These are phyloP conservation scores for Zygoascus sp. DNA, from an alignment of 1,139 yeast species.

Conservation along the genomic window DNA sequence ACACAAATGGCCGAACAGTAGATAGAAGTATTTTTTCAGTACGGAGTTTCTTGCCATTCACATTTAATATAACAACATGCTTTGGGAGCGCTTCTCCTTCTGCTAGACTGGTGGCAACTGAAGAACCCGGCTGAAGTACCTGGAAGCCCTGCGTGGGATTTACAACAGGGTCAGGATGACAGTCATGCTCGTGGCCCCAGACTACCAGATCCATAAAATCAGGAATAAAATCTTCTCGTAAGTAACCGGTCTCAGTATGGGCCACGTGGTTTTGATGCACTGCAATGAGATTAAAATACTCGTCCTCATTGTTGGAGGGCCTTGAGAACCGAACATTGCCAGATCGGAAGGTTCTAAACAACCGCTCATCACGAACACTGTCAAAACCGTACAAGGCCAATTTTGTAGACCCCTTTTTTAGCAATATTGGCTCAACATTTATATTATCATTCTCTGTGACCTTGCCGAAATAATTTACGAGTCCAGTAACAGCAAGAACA, in stretches of 20 bases:
- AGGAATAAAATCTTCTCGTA: slow-evolving; percentile 84
- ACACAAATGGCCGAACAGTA: slow-evolving; percentile 78
- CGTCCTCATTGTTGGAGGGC: slow-evolving; percentile 50
- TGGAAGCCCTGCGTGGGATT: slow-evolving; percentile 69
- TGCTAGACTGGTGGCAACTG: slow-evolving; percentile 84
- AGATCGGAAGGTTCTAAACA: slow-evolving; percentile 75
- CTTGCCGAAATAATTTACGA: slow-evolving; percentile 86
- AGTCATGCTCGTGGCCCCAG: slow-evolving; percentile 99
- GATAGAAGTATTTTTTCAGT: slow-evolving; percentile 62
- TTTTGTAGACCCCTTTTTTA: slow-evolving; percentile 77
- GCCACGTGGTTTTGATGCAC: slow-evolving; percentile 88
- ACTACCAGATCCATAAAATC: slow-evolving; percentile 71
- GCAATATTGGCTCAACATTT: slow-evolving; percentile 67
- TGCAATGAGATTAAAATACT: slow-evolving; percentile 81
- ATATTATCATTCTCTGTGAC: slow-evolving; percentile 73
- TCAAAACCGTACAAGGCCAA: slow-evolving; percentile 87
- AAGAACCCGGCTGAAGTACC: slow-evolving; percentile 90
- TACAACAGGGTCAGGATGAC: slow-evolving; percentile 63
- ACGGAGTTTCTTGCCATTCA: slow-evolving; percentile 56
- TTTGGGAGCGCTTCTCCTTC: slow-evolving; percentile 81
- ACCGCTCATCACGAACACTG: slow-evolving; percentile 82
- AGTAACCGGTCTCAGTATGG: slow-evolving; percentile 72
- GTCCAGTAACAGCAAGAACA: slow-evolving; percentile 72
- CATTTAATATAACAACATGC: slow-evolving; percentile 63
- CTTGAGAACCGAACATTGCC: slow-evolving; percentile 74